Conservation (phyloP, 768 basidiomycete species). For the Agrocybe praecox region DNA sequence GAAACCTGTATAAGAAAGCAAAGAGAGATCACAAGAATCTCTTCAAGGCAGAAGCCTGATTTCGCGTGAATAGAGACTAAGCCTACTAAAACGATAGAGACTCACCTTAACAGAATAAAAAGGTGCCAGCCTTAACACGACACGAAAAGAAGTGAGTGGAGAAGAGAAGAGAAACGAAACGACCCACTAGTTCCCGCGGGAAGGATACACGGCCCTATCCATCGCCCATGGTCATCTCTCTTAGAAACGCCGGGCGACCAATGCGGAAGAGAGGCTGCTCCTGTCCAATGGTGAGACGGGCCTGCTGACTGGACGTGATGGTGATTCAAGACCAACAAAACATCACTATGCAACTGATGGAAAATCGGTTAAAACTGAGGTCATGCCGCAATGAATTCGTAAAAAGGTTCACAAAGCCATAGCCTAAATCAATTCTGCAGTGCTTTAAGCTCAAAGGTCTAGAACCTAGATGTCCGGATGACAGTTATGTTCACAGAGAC, state of each 20-base stretch:
- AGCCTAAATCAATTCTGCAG: too few relatives aligned
- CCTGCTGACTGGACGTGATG: not conserved
- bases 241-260: not conserved
- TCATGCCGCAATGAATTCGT: too few relatives aligned
- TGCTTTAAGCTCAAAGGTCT: too few relatives aligned
- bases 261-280: not conserved
- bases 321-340: not conserved
- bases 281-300: not conserved
- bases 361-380: too few relatives aligned
- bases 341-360: too few relatives aligned
- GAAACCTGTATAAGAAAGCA: not conserved
- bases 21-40: conserved; percentile 1
- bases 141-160: not conserved
- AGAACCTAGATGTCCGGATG: too few relatives aligned
- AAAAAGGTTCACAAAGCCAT: too few relatives aligned
- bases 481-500: too few relatives aligned
- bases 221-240: not conserved
- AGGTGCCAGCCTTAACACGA: not conserved
- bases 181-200: not conserved
- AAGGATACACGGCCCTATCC: not conserved
- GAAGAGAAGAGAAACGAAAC: not conserved
- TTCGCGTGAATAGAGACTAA: too few relatives aligned
- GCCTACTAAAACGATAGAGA: not conserved
- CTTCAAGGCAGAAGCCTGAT: not conserved
- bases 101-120: not conserved